Base-by-base conservation (phyloP, 305 asterid species). In the Petunia hybrid region DNA sequence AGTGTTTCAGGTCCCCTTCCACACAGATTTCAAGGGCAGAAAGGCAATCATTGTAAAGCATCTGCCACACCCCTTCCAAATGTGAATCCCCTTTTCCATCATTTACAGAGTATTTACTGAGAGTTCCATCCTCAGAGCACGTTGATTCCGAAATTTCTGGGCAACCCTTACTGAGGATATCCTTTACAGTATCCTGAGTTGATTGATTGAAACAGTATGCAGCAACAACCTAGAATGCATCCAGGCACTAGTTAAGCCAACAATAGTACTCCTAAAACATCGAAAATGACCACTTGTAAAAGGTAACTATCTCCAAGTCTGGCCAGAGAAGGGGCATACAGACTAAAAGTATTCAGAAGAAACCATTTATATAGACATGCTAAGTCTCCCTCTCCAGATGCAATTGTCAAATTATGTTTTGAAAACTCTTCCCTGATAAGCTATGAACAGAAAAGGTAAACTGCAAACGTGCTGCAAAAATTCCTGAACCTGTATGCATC, bases 1-100 rank as follows among this genome's bases (percentile, higher is more conserved):
- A 96, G 88, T 96, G 98, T 89, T 96, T 96, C 82, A 96, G 98
- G 88, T 96, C 99, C 83, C 99, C 99, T 90, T 96, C 99, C 84
- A 93, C 97, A 56, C 99, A 96, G 81, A 88, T 89, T 87, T 90
- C 97, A 40, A 96, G 91, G 36, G 99, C 98, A 77, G 94, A 90
- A 88, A 96, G 94, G 89, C 99, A 96, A 88, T 96, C 99, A 53
- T 71, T 83, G 87, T 96, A 96, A 81, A 94, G 98, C 83, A 91
- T 85, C 88, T 89, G 84, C 99, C 98, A 93, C 67, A 85, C 90
- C 84, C 87, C 88, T 80, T 89, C 94, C 80, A 89, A 80, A 74
- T 78, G 79, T 70, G 76, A 80, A 77, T 86, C 85, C 77, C 71
- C 83, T 67, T 73, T 85, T 42, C 42, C 35, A 41, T 80, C 62